Conservation (phyloP, 2,329 filamentous ascomycete species). For the Cladophialophora immunda region DNA sequence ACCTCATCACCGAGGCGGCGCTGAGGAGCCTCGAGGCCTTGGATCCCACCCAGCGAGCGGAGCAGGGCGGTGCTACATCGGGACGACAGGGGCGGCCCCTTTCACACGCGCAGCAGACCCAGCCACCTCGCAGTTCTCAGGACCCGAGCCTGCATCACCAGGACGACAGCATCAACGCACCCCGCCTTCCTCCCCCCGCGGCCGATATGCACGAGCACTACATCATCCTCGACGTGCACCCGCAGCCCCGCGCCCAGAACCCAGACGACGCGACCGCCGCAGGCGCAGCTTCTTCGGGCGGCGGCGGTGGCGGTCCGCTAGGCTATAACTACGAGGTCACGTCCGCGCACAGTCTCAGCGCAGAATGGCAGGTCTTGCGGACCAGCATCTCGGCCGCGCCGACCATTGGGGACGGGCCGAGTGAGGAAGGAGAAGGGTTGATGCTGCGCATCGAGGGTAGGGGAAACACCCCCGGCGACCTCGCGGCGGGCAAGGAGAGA, state of each 20-base stretch:
- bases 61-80: background rate
- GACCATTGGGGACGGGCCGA: constrained; percentile 67
- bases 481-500: constrained; percentile 39
- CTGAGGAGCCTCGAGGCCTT: constrained; percentile 60
- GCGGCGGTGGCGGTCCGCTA: constrained; percentile 64
- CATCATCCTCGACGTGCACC: constrained; percentile 64
- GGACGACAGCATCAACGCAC: constrained; percentile 39
- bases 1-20: constrained; percentile 74
- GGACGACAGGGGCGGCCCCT: constrained; percentile 25
- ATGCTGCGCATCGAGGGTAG: constrained; percentile 57
- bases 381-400: constrained; percentile 67
- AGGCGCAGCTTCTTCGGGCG: constrained; percentile 18
- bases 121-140: background rate
- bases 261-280: constrained; percentile 39
- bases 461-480: constrained; percentile 36
- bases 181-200: constrained; percentile 56
- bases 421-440: constrained; percentile 46
- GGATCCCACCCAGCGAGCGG: constrained; percentile 37
- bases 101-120: background rate
- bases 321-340: constrained; percentile 61
- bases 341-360: constrained; percentile 75
- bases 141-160: constrained; percentile 1
- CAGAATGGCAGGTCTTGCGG: constrained; percentile 74
- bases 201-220: constrained; percentile 63
- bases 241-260: constrained; percentile 35